Conservation (phyloP, 225 moss, liverwort and hornwort species). For the Sphagnum tenellum region DNA sequence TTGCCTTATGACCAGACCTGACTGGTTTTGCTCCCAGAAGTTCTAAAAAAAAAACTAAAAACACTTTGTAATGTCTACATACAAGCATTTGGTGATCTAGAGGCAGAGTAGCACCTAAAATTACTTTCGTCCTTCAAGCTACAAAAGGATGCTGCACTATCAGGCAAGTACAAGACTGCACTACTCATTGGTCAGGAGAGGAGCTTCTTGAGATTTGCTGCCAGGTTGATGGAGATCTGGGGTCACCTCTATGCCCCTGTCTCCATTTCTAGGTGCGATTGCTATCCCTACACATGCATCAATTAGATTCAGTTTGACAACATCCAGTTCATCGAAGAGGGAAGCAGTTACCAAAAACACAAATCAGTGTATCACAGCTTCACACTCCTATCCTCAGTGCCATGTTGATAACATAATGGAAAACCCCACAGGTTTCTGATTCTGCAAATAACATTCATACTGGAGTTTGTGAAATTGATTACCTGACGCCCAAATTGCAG, state of each 20-base stretch:
- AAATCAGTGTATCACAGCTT: conserved; percentile 8
- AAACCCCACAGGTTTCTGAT: background rate
- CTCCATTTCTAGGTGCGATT: conserved; percentile 11
- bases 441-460: background rate
- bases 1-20: no score
- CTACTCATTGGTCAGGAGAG: conserved; percentile 27
- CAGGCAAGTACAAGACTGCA: background rate
- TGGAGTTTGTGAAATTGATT: background rate
- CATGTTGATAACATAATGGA: conserved; percentile 7
- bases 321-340: background rate
- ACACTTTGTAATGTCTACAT: no score
- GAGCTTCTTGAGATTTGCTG: conserved; percentile 18
- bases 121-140: no score
- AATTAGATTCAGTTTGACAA: background rate
- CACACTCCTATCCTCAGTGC: conserved; percentile 2
- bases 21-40: no score
- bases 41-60: no score
- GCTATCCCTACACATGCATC: conserved; percentile 17
- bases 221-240: background rate
- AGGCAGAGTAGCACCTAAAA: no score
- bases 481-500: conserved; percentile 72
- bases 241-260: conserved; percentile 3
- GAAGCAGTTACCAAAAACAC: conserved; percentile 1
- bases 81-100: no score
- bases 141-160: no score